phyloP scores from a whole-genome alignment of 305 asterid genomes.

The Striga hermonthica region DNA sequence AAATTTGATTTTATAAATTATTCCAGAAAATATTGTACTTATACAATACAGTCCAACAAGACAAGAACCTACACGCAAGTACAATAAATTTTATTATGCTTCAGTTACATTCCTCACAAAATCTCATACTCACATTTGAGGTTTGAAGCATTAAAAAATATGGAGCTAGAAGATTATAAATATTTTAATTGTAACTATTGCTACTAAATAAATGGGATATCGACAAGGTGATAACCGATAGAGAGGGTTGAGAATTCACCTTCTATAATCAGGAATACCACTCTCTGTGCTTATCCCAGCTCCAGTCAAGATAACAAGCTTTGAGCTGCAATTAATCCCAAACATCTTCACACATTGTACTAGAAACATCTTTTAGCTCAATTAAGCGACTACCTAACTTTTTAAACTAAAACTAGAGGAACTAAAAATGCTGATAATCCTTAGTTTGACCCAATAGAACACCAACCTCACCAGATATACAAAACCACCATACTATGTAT shows the following conservation, averaged over 20 bases:
- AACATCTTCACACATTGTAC: constrained; percentile 26
- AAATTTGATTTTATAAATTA: constrained; percentile 2
- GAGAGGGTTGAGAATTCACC: constrained; percentile 41
- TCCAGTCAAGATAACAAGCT: constrained; percentile 84
- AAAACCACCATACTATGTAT: constrained; percentile 6
- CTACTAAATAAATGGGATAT: constrained; percentile 6
- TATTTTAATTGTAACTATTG: constrained; percentile 3
- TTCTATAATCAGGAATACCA: constrained; percentile 97
- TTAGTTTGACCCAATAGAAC: constrained; percentile 1
- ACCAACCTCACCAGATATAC: not conserved
- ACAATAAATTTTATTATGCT: not conserved
- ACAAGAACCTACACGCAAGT: not conserved
- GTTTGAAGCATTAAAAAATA: constrained; percentile 8
- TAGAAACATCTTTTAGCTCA: constrained; percentile 5
- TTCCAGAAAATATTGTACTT: not conserved
- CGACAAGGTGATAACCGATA: not conserved
- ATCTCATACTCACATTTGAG: not conserved
- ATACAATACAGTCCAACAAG: not conserved
- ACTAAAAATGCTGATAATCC: constrained; percentile 10
- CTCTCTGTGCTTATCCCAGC: constrained; percentile 99
- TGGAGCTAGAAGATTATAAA: constrained; percentile 13
- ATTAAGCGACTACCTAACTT: constrained; percentile 12
- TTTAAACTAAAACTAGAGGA: constrained; percentile 3
- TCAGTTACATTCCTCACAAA: not conserved
- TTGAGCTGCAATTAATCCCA: constrained; percentile 52